Base-by-base conservation (phyloP, 2,329 filamentous ascomycete species). In the Colletotrichum sp. region DNA sequence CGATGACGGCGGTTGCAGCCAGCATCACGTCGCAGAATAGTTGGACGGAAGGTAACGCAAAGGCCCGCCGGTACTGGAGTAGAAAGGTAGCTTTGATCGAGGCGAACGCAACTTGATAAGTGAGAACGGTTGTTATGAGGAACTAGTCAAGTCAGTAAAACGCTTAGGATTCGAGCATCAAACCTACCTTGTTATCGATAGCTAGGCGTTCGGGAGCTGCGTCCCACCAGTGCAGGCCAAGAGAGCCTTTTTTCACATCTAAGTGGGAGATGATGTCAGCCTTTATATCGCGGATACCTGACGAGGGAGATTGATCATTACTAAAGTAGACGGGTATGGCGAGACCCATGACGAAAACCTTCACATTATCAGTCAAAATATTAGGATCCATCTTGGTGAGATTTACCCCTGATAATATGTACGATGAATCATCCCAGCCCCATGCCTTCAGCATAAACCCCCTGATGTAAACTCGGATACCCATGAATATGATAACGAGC, bases 31-130 rank as follows among this genome's bases (percentile, higher is more conserved):
- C 68, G 59, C 76, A 77, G 3, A 76, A 66, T 0, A 56, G 18
- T 18, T 38, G 59, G 14, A 77, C 52, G 1, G 21, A 26, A 4
- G 74, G 71, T 4, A 77, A 13, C 1, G 74, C 74, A 8, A 81
- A 82, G 14, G 84, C 79, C 12, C 84, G 81, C 26, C 82, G 82
- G 78, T 85, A 85, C 75, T 85, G 84, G 5, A 83, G 74, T 34
- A 85, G 77, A 38, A 85, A 82, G 1, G 83, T 82, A 38, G 82
- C 78, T 69, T 85, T 86, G 64, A 81, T 78, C n/a, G 77, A 74
- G 28, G 78, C 55, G 8, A 85, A 78, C 34, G 79, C 75, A 13
- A 77, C 30, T 58, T 81, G 81, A 73, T 84, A 85, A 7, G 52
- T 4, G 3, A 84, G 58, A 81, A 79, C 9, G 32, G 69, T 80